A percentile compares a stretch with the other conserved stretches of the same genome.
These are phyloP conservation scores for Pseudoperonospora humuli DNA, from an alignment of 352 stramenopile genomes.

Conservation along the genomic window DNA sequence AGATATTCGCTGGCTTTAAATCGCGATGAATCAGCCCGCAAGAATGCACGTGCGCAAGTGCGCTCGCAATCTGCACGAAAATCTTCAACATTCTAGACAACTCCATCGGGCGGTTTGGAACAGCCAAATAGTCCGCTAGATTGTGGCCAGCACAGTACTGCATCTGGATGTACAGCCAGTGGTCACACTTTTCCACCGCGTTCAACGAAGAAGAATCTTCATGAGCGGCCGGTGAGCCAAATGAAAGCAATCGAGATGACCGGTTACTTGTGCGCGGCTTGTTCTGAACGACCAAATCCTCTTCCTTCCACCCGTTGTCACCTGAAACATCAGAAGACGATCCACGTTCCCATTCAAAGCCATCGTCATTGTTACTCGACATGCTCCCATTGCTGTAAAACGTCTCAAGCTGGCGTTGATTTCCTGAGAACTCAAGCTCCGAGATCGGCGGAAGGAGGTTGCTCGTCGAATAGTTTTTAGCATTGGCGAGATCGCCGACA, in stretches of 20 bases:
- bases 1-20: constrained; percentile 90
- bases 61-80: constrained; percentile 84
- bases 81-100: constrained; percentile 76
- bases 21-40: constrained; percentile 88
- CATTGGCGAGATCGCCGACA: constrained; percentile 18
- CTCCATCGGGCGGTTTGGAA: constrained; percentile 64
- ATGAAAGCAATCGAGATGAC: constrained; percentile 7
- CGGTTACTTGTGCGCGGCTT: constrained; percentile 13
- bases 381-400: constrained; percentile 48
- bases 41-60: constrained; percentile 87
- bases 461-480: constrained; percentile 59
- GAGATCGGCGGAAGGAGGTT: constrained; percentile 67
- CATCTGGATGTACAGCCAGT: constrained; percentile 92
- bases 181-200: constrained; percentile 56
- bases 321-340: constrained; percentile 36
- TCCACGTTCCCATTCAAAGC: constrained; percentile 75
- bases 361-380: constrained; percentile 33
- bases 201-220: constrained; percentile 48
- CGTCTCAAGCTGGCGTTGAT: constrained; percentile 30
- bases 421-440: constrained; percentile 54
- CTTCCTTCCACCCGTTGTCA: constrained; percentile 48
- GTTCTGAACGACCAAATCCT: constrained; percentile 47
- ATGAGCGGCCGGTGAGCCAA: constrained; percentile 7
- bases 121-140: constrained; percentile 74
- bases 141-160: constrained; percentile 84